phyloP scores from a whole-genome alignment of 2,329 filamentous ascomycete genomes.

The Drechslerella dactyloides region DNA sequence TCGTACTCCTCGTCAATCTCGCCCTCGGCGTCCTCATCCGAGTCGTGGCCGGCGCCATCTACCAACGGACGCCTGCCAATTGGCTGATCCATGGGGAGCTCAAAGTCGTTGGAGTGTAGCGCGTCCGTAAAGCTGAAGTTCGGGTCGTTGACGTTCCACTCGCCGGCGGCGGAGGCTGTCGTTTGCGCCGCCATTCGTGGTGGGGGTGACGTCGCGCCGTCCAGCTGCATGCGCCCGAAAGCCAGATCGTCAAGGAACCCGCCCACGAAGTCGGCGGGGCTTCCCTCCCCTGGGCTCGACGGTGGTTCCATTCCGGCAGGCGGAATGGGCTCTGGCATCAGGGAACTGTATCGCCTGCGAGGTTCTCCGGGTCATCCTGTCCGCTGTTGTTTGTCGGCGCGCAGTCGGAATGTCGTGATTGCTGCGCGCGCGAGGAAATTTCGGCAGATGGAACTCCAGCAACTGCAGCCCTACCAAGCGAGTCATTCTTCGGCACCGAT shows the following conservation, averaged over 20 bases:
- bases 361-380: too few species aligned
- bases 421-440: too few species aligned
- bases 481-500: too few species aligned
- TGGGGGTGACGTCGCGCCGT: constrained; percentile 35
- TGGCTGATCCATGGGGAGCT: constrained; percentile 20
- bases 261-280: not conserved
- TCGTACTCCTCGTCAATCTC: constrained; percentile 43
- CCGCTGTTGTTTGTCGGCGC: too few species aligned
- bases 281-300: constrained; percentile 13
- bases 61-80: constrained; percentile 25
- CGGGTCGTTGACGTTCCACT: constrained; percentile 40
- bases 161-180: constrained; percentile 1
- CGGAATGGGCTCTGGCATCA: not conserved
- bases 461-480: too few species aligned
- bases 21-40: constrained; percentile 46
- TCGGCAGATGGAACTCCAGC: too few species aligned
- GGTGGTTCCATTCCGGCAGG: not conserved
- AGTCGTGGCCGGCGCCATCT: constrained; percentile 27
- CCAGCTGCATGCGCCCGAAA: constrained; percentile 24
- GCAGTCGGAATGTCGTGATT: too few species aligned
- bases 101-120: constrained; percentile 43
- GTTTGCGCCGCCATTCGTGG: constrained; percentile 13
- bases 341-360: too few species aligned
- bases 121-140: constrained; percentile 47
- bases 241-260: constrained; percentile 18